Evolutionary conservation across 1,284 basidiomycete species (phyloP).

Genomic region (Pterula multifida): DNA sequence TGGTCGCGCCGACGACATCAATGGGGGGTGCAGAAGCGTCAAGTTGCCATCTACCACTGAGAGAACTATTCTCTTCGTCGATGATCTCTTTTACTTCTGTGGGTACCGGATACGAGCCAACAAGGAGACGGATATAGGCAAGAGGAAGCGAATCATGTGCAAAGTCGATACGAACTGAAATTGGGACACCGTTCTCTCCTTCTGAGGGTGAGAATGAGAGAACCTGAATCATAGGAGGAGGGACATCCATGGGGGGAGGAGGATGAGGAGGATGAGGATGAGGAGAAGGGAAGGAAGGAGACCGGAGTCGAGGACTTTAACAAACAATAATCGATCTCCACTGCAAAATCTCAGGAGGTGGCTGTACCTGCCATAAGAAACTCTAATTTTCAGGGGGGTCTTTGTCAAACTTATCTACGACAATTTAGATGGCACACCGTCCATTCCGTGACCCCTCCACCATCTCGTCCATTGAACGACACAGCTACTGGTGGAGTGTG

Average conservation of each 20-base stretch:
- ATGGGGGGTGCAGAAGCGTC: conserved; percentile 41
- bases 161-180: conserved; percentile 52
- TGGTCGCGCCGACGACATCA: conserved; percentile 18
- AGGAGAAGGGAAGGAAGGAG: conserved; percentile 2
- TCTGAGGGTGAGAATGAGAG: conserved; percentile 47
- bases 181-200: conserved; percentile 42
- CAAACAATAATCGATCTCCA: conserved; percentile 3
- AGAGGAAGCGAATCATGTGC: conserved; percentile 31
- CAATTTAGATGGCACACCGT: conserved; percentile 28
- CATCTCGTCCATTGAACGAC: conserved; percentile 16
- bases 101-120: conserved; percentile 45
- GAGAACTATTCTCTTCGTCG: conserved; percentile 18
- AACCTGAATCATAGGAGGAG: conserved; percentile 39
- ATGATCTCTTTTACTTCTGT: conserved; percentile 44
- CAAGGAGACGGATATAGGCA: conserved; percentile 53
- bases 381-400: background rate
- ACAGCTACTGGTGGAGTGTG: conserved; percentile 55
- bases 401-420: conserved; percentile 34
- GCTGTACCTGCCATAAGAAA: background rate
- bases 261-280: conserved; percentile 7
- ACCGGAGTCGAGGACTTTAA: conserved; percentile 1
- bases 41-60: conserved; percentile 43
- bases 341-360: no score
- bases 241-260: conserved; percentile 8
- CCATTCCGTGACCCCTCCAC: conserved; percentile 30